Conservation (phyloP, 495 filamentous ascomycete species). For the Trichoderma gamsii region DNA sequence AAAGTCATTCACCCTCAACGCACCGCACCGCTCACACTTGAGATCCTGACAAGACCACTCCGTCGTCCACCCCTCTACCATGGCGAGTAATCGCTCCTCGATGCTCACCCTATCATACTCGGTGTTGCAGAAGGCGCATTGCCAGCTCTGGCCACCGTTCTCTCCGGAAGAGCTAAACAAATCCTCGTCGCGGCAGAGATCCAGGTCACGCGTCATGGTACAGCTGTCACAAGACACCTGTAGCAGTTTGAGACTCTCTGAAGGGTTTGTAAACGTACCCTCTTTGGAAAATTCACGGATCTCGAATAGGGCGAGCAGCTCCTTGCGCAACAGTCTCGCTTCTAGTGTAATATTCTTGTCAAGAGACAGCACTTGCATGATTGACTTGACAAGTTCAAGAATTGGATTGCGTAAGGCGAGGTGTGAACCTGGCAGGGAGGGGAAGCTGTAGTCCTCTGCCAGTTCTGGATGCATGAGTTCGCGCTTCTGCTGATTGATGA, state of each 20-base stretch:
- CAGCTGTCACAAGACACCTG: constrained; percentile 83
- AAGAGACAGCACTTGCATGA: constrained; percentile 85
- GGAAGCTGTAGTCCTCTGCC: constrained; percentile 81
- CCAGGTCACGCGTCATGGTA: constrained; percentile 79
- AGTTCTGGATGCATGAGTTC: constrained; percentile 88
- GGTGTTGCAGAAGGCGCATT: constrained; percentile 68
- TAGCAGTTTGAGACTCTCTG: constrained; percentile 60
- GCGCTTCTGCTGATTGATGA: constrained; percentile 76
- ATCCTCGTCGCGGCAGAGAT: constrained; percentile 89
- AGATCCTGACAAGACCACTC: constrained; percentile 88
- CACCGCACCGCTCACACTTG: constrained; percentile 65
- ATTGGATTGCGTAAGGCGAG: constrained; percentile 57
- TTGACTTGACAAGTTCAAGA: constrained; percentile 80
- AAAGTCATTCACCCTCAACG: constrained; percentile 77
- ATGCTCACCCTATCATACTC: constrained; percentile 70
- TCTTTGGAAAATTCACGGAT: constrained; percentile 89
- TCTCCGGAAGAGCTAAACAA: constrained; percentile 44
- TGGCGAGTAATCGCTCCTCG: constrained; percentile 75
- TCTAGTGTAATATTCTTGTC: constrained; percentile 85
- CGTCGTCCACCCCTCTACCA: constrained; percentile 65
- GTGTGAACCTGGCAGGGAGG: constrained; percentile 73
- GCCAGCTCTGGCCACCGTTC: constrained; percentile 53
- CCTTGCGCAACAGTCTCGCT: constrained; percentile 77
- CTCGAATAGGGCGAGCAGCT: constrained; percentile 83
- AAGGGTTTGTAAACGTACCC: constrained; percentile 81